phyloP scores from a whole-genome alignment of 2,329 filamentous ascomycete species.

The Sporothrix protearum region DNA sequence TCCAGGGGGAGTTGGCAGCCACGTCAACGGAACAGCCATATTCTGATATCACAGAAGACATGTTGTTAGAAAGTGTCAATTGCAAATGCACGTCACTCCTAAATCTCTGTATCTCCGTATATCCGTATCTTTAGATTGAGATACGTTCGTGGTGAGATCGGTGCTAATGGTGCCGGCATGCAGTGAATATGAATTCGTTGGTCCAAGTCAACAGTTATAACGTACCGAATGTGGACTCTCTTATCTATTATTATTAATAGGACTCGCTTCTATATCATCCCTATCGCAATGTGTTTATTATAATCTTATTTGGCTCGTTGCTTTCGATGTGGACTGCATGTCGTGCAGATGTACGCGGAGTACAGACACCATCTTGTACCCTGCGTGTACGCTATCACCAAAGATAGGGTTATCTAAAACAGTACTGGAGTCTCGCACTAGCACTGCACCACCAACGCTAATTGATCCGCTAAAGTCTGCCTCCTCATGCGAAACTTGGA shows the following conservation, averaged over 20 bases:
- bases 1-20: conserved; percentile 19
- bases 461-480: neutral
- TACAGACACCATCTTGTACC: neutral
- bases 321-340: neutral
- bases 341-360: neutral
- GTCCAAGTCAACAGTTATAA: too few species aligned
- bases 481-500: neutral
- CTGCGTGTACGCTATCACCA: neutral
- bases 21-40: conserved; percentile 20
- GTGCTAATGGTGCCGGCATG: too few species aligned
- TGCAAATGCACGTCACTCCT: too few species aligned
- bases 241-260: too few species aligned
- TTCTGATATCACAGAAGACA: neutral
- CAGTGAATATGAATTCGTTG: too few species aligned
- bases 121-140: too few species aligned
- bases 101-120: too few species aligned
- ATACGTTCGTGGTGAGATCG: too few species aligned
- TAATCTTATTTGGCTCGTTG: neutral
- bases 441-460: neutral
- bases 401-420: neutral
- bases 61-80: neutral
- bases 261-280: too few species aligned
- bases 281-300: neutral
- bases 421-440: neutral
- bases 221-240: too few species aligned